Conservation (phyloP, 2,329 filamentous ascomycete species). For the Neurospora crassa region DNA sequence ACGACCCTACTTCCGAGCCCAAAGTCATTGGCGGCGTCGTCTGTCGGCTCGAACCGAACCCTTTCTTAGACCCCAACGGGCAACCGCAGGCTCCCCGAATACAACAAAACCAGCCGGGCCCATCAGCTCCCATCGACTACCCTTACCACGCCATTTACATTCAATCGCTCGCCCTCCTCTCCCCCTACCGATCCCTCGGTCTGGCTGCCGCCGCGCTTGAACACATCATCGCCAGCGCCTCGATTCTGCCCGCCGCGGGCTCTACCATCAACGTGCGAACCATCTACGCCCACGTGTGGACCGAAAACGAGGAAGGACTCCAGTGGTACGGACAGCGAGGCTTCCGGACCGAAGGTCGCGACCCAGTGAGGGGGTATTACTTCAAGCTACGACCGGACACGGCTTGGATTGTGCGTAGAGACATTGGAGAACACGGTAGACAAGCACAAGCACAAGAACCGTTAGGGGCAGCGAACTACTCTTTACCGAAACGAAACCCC, state of each 20-base stretch:
- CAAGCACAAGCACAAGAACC: conserved; percentile 13
- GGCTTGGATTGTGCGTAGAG: conserved; percentile 48
- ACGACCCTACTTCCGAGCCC: conserved; percentile 26
- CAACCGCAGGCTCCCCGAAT: conserved; percentile 4
- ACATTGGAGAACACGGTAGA: conserved; percentile 22
- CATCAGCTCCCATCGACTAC: conserved; percentile 8
- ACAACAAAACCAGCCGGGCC: conserved; percentile 1
- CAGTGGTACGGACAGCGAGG: conserved; percentile 52
- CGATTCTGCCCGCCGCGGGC: conserved; percentile 22
- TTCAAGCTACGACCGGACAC: conserved; percentile 50
- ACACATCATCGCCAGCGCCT: conserved; percentile 36
- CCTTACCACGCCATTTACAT: conserved; percentile 47
- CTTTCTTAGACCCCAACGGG: conserved; percentile 20
- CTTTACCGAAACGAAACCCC: neutral
- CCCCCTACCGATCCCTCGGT: conserved; percentile 52
- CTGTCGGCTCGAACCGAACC: conserved; percentile 49
- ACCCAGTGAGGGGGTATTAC: conserved; percentile 50
- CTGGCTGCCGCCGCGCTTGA: conserved; percentile 49
- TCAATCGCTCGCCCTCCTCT: conserved; percentile 52
- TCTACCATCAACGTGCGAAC: conserved; percentile 29
- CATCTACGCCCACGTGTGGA: conserved; percentile 60
- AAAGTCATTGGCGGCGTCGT: conserved; percentile 54
- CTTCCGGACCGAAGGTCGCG: conserved; percentile 37
- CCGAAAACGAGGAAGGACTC: conserved; percentile 52
- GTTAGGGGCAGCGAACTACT: neutral